Evolutionary conservation across 345 rosid species (phyloP), one percentile per base, ranked within the genome.

Genomic region (Brassica incana): DNA sequence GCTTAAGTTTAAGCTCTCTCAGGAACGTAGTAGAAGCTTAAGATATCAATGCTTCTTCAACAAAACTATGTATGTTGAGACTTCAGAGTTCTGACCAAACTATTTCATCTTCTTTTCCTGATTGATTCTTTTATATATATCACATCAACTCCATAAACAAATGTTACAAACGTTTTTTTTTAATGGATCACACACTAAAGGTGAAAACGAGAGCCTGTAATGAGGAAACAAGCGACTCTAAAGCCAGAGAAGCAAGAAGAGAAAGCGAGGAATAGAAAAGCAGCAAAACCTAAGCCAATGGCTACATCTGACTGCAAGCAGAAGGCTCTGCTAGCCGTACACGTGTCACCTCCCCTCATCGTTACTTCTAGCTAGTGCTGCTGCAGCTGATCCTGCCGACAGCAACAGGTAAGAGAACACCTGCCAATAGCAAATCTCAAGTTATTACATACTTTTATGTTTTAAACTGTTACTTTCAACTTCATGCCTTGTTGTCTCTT

Each of bases 201-300:
- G 69, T 89, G 93, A 77, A 87, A 88, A 71, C 99, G 97, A 66
- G 97, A 91, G 82, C 99, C 99, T 77, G 84, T 87, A 78, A 95
- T 85, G 40, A 95, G 80, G 56, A 87, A 95, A 83, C 92, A 87
- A 16, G 78, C 94, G 27, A 92, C 90, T 66, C 97, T 90, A 80
- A 88, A 95, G 73, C 93, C 99, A 71, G 99, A 95, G 32, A 91
- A 78, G 80, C 92, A 73, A n/a, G 90, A 86, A 50, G 97, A 92
- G 25, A 90, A 75, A 71, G 90, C 94, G 8, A 91, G 75, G 78
- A 90, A 92, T 14, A 92, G 74, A 75, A 95, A 95, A 73, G 91
- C 95, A 69, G 83, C 97, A 25, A 91, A 92, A 38, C 99, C 97
- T 35, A 95, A 84, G 0, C 88, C 91, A 18, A 92, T 80, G 61